phyloP scores from a whole-genome alignment of 1,284 basidiomycete genomes.

The Anthracocystis panici-leucophaei region DNA sequence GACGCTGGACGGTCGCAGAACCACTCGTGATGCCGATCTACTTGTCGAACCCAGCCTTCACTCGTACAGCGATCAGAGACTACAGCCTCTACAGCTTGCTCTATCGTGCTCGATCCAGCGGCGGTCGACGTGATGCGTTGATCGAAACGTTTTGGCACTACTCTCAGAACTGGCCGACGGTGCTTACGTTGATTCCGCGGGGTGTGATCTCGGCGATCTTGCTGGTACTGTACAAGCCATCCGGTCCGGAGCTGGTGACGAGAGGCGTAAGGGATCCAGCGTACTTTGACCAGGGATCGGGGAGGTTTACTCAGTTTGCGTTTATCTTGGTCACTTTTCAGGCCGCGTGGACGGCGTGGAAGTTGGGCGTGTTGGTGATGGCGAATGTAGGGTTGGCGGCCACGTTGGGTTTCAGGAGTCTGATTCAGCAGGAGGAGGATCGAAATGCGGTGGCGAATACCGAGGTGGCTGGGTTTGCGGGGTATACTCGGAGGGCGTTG shows the following conservation, averaged over 20 bases:
- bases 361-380: slow-evolving; percentile 31
- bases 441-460: slow-evolving; percentile 12
- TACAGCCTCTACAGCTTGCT: slow-evolving; percentile 56
- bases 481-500: slow-evolving; percentile 14
- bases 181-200: slow-evolving; percentile 51
- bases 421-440: slow-evolving; percentile 31
- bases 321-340: slow-evolving; percentile 52
- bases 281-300: slow-evolving; percentile 37
- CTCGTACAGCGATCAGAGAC: slow-evolving; percentile 37
- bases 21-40: slow-evolving; percentile 53
- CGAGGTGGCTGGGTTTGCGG: slow-evolving; percentile 19
- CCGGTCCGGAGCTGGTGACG: slow-evolving; percentile 16
- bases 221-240: slow-evolving; percentile 44
- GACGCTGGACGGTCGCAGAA: slow-evolving; percentile 33
- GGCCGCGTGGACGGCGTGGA: slow-evolving; percentile 52
- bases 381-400: slow-evolving; percentile 28
- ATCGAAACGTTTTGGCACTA: slow-evolving; percentile 57
- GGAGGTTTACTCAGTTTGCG: slow-evolving; percentile 34
- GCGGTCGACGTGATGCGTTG: slow-evolving; percentile 27
- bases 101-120: slow-evolving; percentile 39
- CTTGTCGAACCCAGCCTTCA: slow-evolving; percentile 47
- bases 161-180: slow-evolving; percentile 61
- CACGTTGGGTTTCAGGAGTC: slow-evolving; percentile 25
- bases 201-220: slow-evolving; percentile 45
- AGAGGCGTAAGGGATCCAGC: slow-evolving; percentile 23